Evolutionary conservation across 75 land plant genomes (phyloP).

Genomic region (Cunninghamia lanceolata): DNA sequence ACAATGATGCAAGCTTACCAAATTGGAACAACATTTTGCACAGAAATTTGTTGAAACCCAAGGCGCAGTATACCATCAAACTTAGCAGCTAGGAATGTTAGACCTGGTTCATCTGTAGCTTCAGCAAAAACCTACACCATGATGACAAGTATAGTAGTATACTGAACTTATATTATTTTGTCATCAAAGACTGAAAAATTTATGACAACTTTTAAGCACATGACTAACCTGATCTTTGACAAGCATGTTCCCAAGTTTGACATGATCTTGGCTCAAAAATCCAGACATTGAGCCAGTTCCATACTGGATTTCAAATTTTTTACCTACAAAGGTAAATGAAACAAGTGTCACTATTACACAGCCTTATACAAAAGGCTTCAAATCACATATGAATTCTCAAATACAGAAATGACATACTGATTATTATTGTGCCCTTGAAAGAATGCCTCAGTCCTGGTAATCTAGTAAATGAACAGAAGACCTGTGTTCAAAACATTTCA

Average conservation of each 20-base stretch:
- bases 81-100: constrained; percentile 69
- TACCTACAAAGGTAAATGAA: constrained; percentile 45
- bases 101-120: constrained; percentile 73
- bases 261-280: constrained; percentile 68
- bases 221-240: constrained; percentile 62
- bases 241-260: constrained; percentile 62
- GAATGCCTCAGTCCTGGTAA: background rate
- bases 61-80: constrained; percentile 96
- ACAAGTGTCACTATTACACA: background rate
- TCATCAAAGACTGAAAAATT: background rate
- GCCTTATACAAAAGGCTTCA: background rate
- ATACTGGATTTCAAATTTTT: constrained; percentile 58
- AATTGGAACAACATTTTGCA: constrained; percentile 61
- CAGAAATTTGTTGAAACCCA: constrained; percentile 85
- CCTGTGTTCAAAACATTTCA: background rate
- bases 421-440: background rate
- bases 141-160: background rate
- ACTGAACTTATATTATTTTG: background rate
- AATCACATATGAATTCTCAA: background rate
- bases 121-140: constrained; percentile 75
- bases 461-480: background rate
- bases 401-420: background rate
- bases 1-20: constrained; percentile 47
- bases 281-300: constrained; percentile 81
- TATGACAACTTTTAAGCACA: background rate